phyloP scores from a whole-genome alignment of 2,329 filamentous ascomycete genomes.

The Amphichorda felina region DNA sequence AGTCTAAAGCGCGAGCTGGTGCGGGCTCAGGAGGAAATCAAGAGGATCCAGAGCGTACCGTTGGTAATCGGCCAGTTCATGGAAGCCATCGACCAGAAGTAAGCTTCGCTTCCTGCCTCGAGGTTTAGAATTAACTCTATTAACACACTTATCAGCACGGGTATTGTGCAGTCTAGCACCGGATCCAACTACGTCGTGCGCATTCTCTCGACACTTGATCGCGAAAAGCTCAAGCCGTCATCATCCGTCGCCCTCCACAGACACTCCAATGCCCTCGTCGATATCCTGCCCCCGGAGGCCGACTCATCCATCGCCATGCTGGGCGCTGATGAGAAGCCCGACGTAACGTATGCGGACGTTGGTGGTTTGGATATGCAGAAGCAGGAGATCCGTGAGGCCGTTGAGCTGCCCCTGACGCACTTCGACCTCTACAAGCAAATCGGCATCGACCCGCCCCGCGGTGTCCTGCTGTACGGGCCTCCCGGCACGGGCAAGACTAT shows the following conservation, averaged over 20 bases:
- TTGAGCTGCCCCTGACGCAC: conserved; percentile 91
- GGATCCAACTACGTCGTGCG: conserved; percentile 98
- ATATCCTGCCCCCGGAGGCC: conserved; percentile 96
- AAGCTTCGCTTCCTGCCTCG: conserved; percentile 18
- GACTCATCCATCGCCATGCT: conserved; percentile 99
- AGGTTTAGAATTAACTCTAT: background rate
- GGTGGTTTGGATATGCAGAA: conserved; percentile 99
- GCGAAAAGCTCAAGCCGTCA: conserved; percentile 93
- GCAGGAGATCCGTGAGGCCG: conserved; percentile 96
- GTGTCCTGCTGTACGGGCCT: conserved; percentile 90
- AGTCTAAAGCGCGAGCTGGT: conserved; percentile 96
- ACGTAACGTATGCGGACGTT: conserved; percentile 95
- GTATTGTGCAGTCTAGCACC: conserved; percentile 96
- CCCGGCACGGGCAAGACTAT: conserved; percentile 96
- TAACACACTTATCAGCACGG: conserved; percentile 53
- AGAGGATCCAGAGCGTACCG: conserved; percentile 96
- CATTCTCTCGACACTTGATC: conserved; percentile 94
- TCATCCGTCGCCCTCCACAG: conserved; percentile 95
- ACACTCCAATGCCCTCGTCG: conserved; percentile 96
- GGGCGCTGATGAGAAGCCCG: conserved; percentile 90
- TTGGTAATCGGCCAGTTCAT: conserved; percentile 98
- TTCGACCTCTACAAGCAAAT: conserved; percentile 99
- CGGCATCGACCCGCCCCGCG: conserved; percentile 93
- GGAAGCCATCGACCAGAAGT: conserved; percentile 99
- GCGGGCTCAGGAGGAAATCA: conserved; percentile 97